Evolutionary conservation across 345 rosid genomes (phyloP).

Genomic region (Melaleuca quinquenervia): DNA sequence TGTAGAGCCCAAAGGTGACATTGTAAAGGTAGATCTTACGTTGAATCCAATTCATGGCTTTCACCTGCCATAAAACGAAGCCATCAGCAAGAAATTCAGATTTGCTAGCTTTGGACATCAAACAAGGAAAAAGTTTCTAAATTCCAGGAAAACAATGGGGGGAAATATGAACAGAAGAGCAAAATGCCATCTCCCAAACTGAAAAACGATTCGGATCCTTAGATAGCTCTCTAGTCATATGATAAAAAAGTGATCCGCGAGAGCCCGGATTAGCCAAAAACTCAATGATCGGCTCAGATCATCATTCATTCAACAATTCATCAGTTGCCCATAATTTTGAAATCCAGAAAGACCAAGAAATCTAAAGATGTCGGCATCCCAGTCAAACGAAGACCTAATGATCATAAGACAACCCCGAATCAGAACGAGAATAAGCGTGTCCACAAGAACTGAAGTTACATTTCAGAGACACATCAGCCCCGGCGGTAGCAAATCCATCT

Average conservation of each 20-base stretch:
- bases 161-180: neutral
- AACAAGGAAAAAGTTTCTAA: neutral
- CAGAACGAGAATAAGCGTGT: neutral
- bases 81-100: neutral
- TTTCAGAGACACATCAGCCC: neutral
- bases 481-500: neutral
- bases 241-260: neutral
- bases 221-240: neutral
- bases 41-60: constrained; percentile 87
- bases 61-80: constrained; percentile 1
- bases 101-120: neutral
- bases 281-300: neutral
- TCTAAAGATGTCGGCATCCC: neutral
- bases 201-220: neutral
- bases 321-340: neutral
- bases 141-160: neutral
- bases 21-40: constrained; percentile 93
- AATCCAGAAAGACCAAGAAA: neutral
- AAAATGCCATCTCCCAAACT: neutral
- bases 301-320: neutral
- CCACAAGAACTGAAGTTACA: neutral
- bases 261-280: neutral
- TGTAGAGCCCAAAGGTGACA: constrained; percentile 93
- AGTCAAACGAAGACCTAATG: neutral
- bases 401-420: neutral